phyloP scores from a whole-genome alignment of 441 rosid species.

The Hypseocharis bilobata region DNA sequence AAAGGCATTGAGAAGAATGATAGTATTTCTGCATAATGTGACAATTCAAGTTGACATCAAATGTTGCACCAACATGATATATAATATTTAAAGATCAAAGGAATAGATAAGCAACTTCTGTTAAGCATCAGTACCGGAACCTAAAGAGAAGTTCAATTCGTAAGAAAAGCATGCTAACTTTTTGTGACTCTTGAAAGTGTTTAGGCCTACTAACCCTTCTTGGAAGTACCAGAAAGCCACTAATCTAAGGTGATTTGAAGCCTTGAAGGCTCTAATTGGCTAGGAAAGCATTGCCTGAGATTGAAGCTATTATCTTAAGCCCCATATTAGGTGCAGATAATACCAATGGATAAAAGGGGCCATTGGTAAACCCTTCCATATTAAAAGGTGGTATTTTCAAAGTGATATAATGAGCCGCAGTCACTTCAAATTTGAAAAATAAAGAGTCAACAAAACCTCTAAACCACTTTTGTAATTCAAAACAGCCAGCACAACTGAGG shows the following conservation, averaged over 20 bases:
- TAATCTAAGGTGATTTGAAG: background rate
- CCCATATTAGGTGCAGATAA: background rate
- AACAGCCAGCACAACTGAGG: background rate
- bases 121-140: background rate
- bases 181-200: too few species aligned
- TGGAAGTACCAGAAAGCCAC: background rate
- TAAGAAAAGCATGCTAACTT: background rate
- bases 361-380: background rate
- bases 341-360: background rate
- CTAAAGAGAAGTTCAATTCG: background rate
- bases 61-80: too few species aligned
- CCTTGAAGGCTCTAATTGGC: background rate
- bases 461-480: background rate
- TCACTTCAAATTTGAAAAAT: background rate
- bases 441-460: background rate
- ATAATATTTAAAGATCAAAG: background rate
- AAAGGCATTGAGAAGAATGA: background rate
- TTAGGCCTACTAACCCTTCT: background rate
- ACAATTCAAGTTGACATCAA: too few species aligned
- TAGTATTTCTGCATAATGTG: too few species aligned
- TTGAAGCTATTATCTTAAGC: background rate
- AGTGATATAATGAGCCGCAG: too few species aligned
- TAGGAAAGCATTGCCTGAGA: background rate
- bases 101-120: background rate
- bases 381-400: background rate